Evolutionary conservation across 441 rosid species (phyloP).

Genomic region (Bruguiera hainesii): DNA sequence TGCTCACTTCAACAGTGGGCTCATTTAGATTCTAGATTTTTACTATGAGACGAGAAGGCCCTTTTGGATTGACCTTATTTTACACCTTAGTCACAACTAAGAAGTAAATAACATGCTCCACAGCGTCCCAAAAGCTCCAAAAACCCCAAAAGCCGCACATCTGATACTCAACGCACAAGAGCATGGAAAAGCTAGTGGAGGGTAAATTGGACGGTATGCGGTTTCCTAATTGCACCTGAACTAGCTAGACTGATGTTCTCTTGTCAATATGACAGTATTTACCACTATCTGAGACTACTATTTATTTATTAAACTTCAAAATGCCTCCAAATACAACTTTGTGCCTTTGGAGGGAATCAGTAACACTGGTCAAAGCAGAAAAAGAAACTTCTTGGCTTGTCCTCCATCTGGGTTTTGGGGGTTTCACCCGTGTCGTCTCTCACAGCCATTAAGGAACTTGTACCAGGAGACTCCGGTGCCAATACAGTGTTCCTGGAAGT

Average conservation of each 20-base stretch:
- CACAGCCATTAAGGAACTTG: slow-evolving; percentile 68
- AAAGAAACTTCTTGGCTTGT: slow-evolving; percentile 49
- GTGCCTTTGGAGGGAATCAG: slow-evolving; percentile 28
- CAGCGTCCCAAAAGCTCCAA: slow-evolving; percentile 24
- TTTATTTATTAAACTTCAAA: slow-evolving; percentile 15
- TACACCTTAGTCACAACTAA: slow-evolving; percentile 10
- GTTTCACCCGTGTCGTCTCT: slow-evolving; percentile 44
- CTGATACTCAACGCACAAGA: slow-evolving; percentile 1
- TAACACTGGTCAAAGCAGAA: slow-evolving; percentile 68
- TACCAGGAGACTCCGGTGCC: slow-evolving; percentile 85
- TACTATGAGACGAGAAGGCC: slow-evolving; percentile 23
- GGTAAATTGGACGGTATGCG: slow-evolving; percentile 14
- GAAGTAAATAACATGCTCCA: slow-evolving; percentile 16
- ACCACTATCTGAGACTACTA: slow-evolving; percentile 16
- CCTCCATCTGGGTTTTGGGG: slow-evolving; percentile 34
- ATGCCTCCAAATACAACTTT: slow-evolving; percentile 12
- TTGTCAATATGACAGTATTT: slow-evolving; percentile 10
- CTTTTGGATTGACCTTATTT: slow-evolving; percentile 35
- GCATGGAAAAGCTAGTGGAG: slow-evolving; percentile 7
- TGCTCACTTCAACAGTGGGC: slow-evolving; percentile 7
- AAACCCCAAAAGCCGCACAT: slow-evolving; percentile 8
- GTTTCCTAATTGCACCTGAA: slow-evolving; percentile 18
- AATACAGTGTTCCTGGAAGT: slow-evolving; percentile 60
- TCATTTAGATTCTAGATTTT: slow-evolving; percentile 6
- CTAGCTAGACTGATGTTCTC: slow-evolving; percentile 18